Percentiles rank a stretch among this genome's conserved stretches.
These are phyloP conservation scores for Saccharomycopsis schoenii DNA, from an alignment of 805 yeast species.

Conservation along the genomic window DNA sequence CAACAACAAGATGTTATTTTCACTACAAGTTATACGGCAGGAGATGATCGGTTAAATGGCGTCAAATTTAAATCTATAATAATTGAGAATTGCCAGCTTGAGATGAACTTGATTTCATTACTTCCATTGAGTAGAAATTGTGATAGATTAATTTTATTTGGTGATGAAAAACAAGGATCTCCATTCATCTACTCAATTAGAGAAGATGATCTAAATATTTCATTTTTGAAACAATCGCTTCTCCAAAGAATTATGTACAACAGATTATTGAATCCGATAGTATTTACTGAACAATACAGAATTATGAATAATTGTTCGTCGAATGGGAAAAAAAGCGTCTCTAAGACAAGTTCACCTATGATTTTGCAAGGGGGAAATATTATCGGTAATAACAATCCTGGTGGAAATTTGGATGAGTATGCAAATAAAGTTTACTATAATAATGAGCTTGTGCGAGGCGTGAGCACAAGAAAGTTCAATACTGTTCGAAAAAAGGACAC, in stretches of 20 bases:
- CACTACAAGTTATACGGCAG: conserved; percentile 17
- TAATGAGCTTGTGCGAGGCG: conserved; percentile 51
- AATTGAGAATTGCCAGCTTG: conserved; percentile 14
- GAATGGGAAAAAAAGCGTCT: background rate
- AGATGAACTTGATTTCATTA: conserved; percentile 16
- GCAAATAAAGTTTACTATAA: conserved; percentile 54
- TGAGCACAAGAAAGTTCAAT: background rate
- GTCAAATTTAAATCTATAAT: conserved; percentile 16
- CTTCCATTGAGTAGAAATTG: conserved; percentile 16
- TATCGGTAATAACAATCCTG: background rate
- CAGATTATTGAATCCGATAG: conserved; percentile 45
- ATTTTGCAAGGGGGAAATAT: background rate
- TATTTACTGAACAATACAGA: conserved; percentile 54
- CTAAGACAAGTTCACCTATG: background rate
- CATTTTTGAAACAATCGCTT: conserved; percentile 41
- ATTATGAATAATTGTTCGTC: conserved; percentile 29
- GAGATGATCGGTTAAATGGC: conserved; percentile 14
- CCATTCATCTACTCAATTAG: conserved; percentile 36
- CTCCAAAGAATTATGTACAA: conserved; percentile 43
- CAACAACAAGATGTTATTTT: conserved; percentile 18
- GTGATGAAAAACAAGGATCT: conserved; percentile 57
- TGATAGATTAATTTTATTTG: conserved; percentile 26
- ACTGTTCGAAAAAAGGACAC: background rate
- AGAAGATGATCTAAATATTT: conserved; percentile 19
- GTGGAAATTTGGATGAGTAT: conserved; percentile 47